phyloP scores from a whole-genome alignment of 306 rosid genomes.

The Vicia faba region DNA sequence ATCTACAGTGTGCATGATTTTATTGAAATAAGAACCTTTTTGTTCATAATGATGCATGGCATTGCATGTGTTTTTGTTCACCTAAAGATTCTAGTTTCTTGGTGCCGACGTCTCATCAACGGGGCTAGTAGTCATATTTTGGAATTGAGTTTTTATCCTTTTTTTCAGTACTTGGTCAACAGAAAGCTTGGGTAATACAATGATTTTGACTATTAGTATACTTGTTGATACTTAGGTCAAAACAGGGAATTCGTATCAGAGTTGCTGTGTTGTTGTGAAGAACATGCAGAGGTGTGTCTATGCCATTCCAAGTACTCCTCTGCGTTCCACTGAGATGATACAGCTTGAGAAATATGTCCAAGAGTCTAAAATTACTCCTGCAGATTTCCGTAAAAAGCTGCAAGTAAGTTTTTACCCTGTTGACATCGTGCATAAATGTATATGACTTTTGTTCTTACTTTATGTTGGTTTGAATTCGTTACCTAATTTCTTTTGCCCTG shows the following conservation, averaged over 20 bases:
- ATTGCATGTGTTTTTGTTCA: not conserved
- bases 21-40: constrained; percentile 3
- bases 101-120: not conserved
- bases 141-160: not conserved
- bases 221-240: constrained; percentile 65
- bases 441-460: constrained; percentile 16
- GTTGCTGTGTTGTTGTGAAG: constrained; percentile 90
- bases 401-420: constrained; percentile 52
- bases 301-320: constrained; percentile 69
- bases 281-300: constrained; percentile 86
- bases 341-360: constrained; percentile 63
- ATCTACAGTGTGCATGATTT: not conserved
- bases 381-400: constrained; percentile 62
- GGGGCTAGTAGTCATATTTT: not conserved
- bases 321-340: constrained; percentile 57
- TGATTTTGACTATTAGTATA: constrained; percentile 27
- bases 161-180: not conserved
- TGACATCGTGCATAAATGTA: constrained; percentile 11
- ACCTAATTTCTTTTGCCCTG: constrained; percentile 20
- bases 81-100: not conserved
- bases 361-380: constrained; percentile 62
- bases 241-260: constrained; percentile 71
- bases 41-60: not conserved
- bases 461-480: constrained; percentile 25
- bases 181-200: constrained; percentile 1